These are phyloP conservation scores for Albatrellus ellisii DNA, from an alignment of 768 basidiomycete species.

Conservation along the genomic window DNA sequence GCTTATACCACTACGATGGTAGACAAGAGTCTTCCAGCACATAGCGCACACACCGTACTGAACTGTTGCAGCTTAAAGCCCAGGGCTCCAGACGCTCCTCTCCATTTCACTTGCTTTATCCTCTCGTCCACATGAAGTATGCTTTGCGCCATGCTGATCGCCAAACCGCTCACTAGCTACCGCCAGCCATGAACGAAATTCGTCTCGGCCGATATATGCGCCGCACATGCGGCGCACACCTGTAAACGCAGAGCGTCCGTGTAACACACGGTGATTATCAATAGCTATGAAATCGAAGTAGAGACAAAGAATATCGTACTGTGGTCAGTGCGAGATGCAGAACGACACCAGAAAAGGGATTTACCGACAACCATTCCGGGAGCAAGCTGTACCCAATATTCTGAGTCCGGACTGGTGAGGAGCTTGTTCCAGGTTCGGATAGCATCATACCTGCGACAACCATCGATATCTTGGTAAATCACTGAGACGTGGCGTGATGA, in stretches of 20 bases:
- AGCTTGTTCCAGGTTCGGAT: slow-evolving; percentile 66
- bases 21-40: too few relatives aligned
- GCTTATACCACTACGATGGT: too few relatives aligned
- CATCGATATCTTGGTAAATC: neutral
- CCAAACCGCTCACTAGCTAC: slow-evolving; percentile 52
- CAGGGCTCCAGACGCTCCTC: too few relatives aligned
- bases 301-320: neutral
- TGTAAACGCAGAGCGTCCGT: slow-evolving; percentile 84
- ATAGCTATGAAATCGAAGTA: slow-evolving; percentile 39
- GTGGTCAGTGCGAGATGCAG: slow-evolving; percentile 3
- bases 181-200: slow-evolving; percentile 69
- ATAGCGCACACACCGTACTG: too few relatives aligned
- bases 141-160: slow-evolving; percentile 11
- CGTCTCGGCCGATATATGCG: slow-evolving; percentile 87
- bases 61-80: too few relatives aligned
- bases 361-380: slow-evolving; percentile 81
- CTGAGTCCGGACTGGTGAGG: slow-evolving; percentile 67
- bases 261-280: slow-evolving; percentile 89
- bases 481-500: neutral
- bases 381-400: slow-evolving; percentile 84
- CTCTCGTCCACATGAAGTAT: too few relatives aligned
- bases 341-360: too few relatives aligned
- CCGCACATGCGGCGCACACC: slow-evolving; percentile 91
- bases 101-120: too few relatives aligned
- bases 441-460: slow-evolving; percentile 49